Evolutionary conservation across 169 alveolate species (phyloP).

Genomic region (Plasmodium adleri): DNA sequence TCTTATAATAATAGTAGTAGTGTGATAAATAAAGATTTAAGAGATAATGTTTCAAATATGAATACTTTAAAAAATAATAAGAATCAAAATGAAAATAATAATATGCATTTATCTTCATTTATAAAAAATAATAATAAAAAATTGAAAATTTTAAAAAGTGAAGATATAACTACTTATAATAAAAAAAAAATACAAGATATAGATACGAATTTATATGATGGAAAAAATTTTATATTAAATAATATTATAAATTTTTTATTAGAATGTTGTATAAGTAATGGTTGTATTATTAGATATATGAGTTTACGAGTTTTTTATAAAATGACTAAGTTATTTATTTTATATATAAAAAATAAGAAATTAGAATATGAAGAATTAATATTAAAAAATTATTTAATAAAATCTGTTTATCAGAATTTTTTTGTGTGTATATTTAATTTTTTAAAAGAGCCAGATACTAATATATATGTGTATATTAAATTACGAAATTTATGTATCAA

Average conservation of each 20-base stretch:
- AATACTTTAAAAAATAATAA: neutral
- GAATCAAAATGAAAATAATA: neutral
- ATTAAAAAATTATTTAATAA: slow-evolving; percentile 34
- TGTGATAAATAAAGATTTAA: too few species aligned
- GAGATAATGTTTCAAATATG: slow-evolving; percentile 1
- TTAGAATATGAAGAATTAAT: slow-evolving; percentile 43
- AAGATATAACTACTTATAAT: neutral
- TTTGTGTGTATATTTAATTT: slow-evolving; percentile 44
- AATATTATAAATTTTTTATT: slow-evolving; percentile 66
- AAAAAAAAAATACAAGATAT: slow-evolving; percentile 25
- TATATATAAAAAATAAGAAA: slow-evolving; percentile 19
- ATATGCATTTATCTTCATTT: neutral
- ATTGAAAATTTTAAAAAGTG: neutral
- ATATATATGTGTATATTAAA: slow-evolving; percentile 52
- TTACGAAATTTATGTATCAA: slow-evolving; percentile 51
- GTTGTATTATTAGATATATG: slow-evolving; percentile 41
- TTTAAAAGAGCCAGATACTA: slow-evolving; percentile 66
- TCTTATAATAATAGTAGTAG: too few species aligned
- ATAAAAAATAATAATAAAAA: slow-evolving; percentile 37
- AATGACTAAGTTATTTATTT: slow-evolving; percentile 39
- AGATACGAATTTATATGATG: slow-evolving; percentile 39
- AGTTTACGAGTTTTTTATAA: slow-evolving; percentile 37
- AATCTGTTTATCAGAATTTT: slow-evolving; percentile 58
- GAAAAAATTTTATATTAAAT: slow-evolving; percentile 43
- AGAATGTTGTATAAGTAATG: slow-evolving; percentile 64